A percentile compares a stretch with the other conserved stretches of the same genome.
phyloP scores from a whole-genome alignment of 129 eudicot species.

The Flaveria brownii region DNA sequence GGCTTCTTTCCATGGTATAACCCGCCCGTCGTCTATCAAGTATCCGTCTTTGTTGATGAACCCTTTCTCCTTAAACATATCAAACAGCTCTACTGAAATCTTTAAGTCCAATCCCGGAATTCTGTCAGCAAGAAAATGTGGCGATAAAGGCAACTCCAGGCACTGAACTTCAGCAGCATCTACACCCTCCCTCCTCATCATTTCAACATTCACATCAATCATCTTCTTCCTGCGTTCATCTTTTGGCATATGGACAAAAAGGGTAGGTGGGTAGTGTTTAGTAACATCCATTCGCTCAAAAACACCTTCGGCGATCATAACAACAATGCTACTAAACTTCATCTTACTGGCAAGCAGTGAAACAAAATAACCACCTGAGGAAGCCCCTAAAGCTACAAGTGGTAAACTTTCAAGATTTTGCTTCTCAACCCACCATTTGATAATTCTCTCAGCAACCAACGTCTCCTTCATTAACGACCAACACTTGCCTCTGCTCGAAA shows the following conservation, averaged over 20 bases:
- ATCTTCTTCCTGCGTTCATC: constrained; percentile 54
- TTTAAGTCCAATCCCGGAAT: constrained; percentile 53
- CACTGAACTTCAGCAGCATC: constrained; percentile 70
- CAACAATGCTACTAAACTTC: constrained; percentile 54
- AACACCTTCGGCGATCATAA: constrained; percentile 89
- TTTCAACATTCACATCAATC: constrained; percentile 49
- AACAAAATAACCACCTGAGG: constrained; percentile 95
- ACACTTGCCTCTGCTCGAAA: constrained; percentile 68
- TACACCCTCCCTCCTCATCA: constrained; percentile 56
- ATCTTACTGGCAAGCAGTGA: constrained; percentile 66
- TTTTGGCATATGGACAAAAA: constrained; percentile 95
- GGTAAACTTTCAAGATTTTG: constrained; percentile 59
- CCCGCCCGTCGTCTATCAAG: constrained; percentile 80
- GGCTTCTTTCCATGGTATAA: constrained; percentile 69
- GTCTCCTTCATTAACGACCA: constrained; percentile 76
- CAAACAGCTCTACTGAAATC: constrained; percentile 50
- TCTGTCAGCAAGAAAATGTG: constrained; percentile 65
- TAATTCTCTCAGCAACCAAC: constrained; percentile 39
- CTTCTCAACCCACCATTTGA: constrained; percentile 57
- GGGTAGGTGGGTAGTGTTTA: constrained; percentile 70
- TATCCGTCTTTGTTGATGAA: constrained; percentile 61
- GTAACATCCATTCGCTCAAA: constrained; percentile 51
- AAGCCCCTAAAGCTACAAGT: constrained; percentile 84
- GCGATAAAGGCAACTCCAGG: constrained; percentile 64
- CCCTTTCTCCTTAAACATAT: constrained; percentile 61